Evolutionary conservation across 495 filamentous ascomycete genomes (phyloP).

Genomic region (Neurospora pannonica): DNA sequence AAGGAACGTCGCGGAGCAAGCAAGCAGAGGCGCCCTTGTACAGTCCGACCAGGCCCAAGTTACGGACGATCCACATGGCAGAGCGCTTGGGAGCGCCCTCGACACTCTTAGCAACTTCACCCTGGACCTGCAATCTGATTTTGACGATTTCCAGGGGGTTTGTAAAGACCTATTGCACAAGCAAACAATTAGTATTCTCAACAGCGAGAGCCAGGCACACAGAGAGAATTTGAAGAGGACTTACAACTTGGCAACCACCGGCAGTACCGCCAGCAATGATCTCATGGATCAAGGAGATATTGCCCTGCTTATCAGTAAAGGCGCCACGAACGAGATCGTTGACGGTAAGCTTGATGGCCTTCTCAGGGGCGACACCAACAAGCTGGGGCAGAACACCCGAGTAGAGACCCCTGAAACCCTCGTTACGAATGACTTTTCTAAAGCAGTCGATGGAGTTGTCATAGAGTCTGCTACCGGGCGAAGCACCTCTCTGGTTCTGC

Average conservation of each 20-base stretch:
- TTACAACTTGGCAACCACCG: conserved; percentile 92
- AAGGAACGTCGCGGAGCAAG: conserved; percentile 89
- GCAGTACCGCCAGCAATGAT: conserved; percentile 82
- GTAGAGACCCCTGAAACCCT: conserved; percentile 83
- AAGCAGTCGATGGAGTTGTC: conserved; percentile 95
- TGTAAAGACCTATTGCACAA: conserved; percentile 63
- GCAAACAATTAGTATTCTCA: conserved; percentile 9
- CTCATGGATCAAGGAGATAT: conserved; percentile 65
- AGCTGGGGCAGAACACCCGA: conserved; percentile 91
- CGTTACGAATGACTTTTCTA: conserved; percentile 82
- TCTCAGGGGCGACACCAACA: conserved; percentile 94
- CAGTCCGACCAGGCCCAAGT: conserved; percentile 86
- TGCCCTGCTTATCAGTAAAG: conserved; percentile 66
- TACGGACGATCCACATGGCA: conserved; percentile 94
- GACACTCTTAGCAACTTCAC: conserved; percentile 82
- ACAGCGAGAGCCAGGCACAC: background rate
- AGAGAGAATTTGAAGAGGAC: conserved; percentile 22
- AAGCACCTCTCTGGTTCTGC: conserved; percentile 84
- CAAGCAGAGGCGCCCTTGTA: conserved; percentile 98
- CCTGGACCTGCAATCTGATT: conserved; percentile 95
- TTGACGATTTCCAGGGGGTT: conserved; percentile 99
- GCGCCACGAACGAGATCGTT: conserved; percentile 81
- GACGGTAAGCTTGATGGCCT: conserved; percentile 97
- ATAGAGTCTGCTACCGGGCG: conserved; percentile 81
- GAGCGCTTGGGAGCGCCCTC: conserved; percentile 78